phyloP scores from a whole-genome alignment of 2,329 filamentous ascomycete genomes.

The Diaporthe eres region DNA sequence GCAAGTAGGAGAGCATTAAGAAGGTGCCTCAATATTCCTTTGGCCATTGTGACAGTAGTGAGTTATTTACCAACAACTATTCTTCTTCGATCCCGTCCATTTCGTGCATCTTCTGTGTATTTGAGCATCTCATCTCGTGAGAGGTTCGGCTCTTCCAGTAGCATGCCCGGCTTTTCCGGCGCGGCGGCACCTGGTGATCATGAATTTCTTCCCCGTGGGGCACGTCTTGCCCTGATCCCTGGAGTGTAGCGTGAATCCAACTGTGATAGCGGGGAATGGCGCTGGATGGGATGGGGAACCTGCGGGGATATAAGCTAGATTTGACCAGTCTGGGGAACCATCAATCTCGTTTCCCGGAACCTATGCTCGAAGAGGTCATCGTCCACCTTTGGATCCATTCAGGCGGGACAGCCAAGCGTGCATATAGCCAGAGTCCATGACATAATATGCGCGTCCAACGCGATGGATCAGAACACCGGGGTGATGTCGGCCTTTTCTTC shows the following conservation, averaged over 20 bases:
- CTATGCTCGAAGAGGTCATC: constrained; percentile 3
- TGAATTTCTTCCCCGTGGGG: constrained; percentile 13
- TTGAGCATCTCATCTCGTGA: constrained; percentile 5
- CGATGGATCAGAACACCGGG: neutral
- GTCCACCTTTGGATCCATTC: neutral
- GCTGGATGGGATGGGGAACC: neutral
- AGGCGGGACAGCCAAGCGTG: neutral
- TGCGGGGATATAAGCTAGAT: constrained; percentile 20
- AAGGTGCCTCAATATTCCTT: neutral
- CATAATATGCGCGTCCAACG: neutral
- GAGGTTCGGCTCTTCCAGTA: constrained; percentile 21
- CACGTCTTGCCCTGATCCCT: constrained; percentile 17
- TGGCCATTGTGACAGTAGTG: constrained; percentile 6
- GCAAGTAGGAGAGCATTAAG: neutral
- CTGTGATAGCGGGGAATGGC: constrained; percentile 19
- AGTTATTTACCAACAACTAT: neutral
- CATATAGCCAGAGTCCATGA: neutral
- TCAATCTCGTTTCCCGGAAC: constrained; percentile 6
- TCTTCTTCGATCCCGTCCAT: neutral
- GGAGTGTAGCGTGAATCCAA: constrained; percentile 5
- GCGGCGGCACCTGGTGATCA: constrained; percentile 21
- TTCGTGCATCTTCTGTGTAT: neutral
- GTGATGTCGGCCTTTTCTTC: neutral
- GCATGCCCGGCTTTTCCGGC: constrained; percentile 19
- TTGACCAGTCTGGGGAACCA: neutral